Conservation (phyloP, 371 early-diverging fungal genomes). For the Syncephalis plumigaleata region DNA sequence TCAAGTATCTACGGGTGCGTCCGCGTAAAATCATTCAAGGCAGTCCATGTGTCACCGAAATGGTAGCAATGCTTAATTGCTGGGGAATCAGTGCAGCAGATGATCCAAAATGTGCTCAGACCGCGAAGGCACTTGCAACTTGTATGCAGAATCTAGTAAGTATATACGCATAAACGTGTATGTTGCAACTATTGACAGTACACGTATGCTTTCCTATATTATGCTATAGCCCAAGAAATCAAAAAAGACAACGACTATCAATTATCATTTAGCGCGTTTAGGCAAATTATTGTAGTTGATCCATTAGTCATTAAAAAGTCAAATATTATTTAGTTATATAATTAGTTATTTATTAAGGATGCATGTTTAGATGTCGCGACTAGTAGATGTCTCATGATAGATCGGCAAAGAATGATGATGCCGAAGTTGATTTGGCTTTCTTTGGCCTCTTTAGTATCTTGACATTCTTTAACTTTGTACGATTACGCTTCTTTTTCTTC, state of each 20-base stretch:
- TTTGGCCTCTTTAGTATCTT: too few species aligned
- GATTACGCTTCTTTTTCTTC: too few species aligned
- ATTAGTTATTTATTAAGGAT: too few species aligned
- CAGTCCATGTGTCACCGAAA: slow-evolving; percentile 40
- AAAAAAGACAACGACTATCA: slow-evolving; percentile 35
- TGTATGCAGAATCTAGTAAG: slow-evolving; percentile 45
- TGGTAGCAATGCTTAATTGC: slow-evolving; percentile 47
- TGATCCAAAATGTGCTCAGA: slow-evolving; percentile 29
- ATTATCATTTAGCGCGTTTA: slow-evolving; percentile 45
- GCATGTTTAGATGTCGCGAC: too few species aligned
- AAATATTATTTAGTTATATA: too few species aligned
- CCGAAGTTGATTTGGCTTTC: too few species aligned
- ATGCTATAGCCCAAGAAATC: slow-evolving; percentile 21
- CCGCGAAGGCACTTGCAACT: slow-evolving; percentile 30
- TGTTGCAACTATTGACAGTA: too few species aligned
- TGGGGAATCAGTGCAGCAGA: slow-evolving; percentile 40
- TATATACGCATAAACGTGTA: background rate
- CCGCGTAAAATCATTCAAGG: slow-evolving; percentile 40
- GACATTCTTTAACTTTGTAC: too few species aligned
- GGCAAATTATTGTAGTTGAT: slow-evolving; percentile 32
- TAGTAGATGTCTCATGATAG: too few species aligned
- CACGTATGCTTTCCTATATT: background rate
- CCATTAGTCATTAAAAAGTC: too few species aligned
- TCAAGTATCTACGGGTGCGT: slow-evolving; percentile 42
- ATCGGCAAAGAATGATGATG: too few species aligned